phyloP scores from a whole-genome alignment of 73 alveolate species.

The Paramecium primaurelia region DNA sequence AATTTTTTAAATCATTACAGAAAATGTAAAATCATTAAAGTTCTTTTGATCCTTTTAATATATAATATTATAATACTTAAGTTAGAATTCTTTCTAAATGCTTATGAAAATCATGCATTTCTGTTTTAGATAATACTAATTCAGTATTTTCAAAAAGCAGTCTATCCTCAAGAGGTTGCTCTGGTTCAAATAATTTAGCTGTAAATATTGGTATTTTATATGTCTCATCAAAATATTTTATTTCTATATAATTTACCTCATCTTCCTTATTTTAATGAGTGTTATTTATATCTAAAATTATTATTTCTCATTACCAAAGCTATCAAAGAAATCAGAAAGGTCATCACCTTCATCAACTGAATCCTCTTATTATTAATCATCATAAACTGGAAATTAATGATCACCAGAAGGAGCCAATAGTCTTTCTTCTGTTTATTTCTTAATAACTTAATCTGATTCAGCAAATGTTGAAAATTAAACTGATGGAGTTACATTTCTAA shows the following conservation, averaged over 20 bases:
- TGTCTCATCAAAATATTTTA: constrained; percentile 36
- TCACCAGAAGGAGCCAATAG: background rate
- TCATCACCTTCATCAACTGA: constrained; percentile 45
- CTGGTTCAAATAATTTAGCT: constrained; percentile 42
- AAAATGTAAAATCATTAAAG: background rate
- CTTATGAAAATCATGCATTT: background rate
- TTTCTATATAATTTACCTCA: constrained; percentile 30
- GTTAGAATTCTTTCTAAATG: background rate
- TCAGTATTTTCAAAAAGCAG: constrained; percentile 27
- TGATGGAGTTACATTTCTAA: constrained; percentile 34
- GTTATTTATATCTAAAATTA: background rate
- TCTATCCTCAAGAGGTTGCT: constrained; percentile 2
- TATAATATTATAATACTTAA: background rate
- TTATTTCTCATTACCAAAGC: background rate
- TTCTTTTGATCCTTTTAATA: background rate
- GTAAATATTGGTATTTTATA: constrained; percentile 40
- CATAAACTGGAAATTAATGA: background rate
- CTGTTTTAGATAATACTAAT: background rate
- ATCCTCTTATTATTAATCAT: background rate
- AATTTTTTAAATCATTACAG: background rate
- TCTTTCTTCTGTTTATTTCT: background rate
- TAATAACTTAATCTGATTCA: background rate
- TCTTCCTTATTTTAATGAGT: background rate
- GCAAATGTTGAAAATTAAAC: background rate
- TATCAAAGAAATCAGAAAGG: constrained; percentile 31